These are phyloP conservation scores for Pichia norvegensis DNA, from an alignment of 1,139 yeast genomes.

Conservation along the genomic window DNA sequence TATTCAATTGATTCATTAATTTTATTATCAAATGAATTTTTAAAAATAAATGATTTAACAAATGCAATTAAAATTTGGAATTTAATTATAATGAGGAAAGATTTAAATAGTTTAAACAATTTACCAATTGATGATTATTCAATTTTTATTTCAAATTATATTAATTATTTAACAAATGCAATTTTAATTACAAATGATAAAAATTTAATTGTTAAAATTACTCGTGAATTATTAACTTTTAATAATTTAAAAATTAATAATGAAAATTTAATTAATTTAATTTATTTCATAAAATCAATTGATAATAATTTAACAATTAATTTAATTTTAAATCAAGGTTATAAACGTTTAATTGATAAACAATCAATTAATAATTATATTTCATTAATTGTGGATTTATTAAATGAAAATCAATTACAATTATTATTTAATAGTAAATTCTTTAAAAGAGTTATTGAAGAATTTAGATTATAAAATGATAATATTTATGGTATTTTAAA, in stretches of 20 bases:
- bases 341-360: conserved; percentile 15
- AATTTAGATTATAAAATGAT: conserved; percentile 26
- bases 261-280: conserved; percentile 18
- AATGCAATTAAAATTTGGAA: conserved; percentile 26
- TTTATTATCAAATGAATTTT: conserved; percentile 19
- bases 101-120: conserved; percentile 21
- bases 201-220: conserved; percentile 19
- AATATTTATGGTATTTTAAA: conserved; percentile 29
- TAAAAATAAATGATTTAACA: conserved; percentile 18
- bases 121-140: conserved; percentile 9
- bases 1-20: conserved; percentile 22
- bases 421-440: conserved; percentile 17
- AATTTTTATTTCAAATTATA: conserved; percentile 16
- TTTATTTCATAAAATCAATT: conserved; percentile 18
- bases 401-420: conserved; percentile 14
- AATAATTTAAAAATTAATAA: conserved; percentile 21
- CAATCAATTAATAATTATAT: conserved; percentile 24
- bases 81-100: conserved; percentile 24
- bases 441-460: conserved; percentile 25
- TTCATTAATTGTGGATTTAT: conserved; percentile 23
- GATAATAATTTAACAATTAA: conserved; percentile 15
- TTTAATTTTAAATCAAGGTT: conserved; percentile 25
- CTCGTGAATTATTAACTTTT: conserved; percentile 25
- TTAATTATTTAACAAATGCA: conserved; percentile 16
- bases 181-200: conserved; percentile 15